These are phyloP conservation scores for Phialophora verrucosa DNA, from an alignment of 2,329 filamentous ascomycete species.

Conservation along the genomic window DNA sequence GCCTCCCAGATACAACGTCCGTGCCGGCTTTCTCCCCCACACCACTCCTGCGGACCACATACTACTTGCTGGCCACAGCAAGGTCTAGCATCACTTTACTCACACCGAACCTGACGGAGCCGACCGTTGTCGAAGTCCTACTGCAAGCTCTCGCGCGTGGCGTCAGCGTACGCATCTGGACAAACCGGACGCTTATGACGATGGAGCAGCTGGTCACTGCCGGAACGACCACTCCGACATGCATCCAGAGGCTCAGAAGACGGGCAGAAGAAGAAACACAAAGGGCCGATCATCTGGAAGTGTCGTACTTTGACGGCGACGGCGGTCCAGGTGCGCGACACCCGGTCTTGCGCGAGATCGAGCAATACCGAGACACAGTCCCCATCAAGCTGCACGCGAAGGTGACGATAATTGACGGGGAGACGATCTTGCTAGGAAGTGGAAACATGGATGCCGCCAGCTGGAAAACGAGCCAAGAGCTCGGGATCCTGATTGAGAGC, in stretches of 20 bases:
- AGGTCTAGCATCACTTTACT: slow-evolving; percentile 68
- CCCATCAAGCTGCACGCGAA: slow-evolving; percentile 73
- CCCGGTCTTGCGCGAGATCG: slow-evolving; percentile 1
- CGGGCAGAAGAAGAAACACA: slow-evolving; percentile 24
- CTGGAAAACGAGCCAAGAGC: slow-evolving; percentile 85
- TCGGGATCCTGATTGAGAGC: slow-evolving; percentile 67
- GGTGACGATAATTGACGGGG: slow-evolving; percentile 72
- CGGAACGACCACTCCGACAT: slow-evolving; percentile 72
- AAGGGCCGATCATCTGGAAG: slow-evolving; percentile 34
- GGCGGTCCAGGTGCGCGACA: slow-evolving; percentile 1
- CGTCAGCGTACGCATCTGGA: slow-evolving; percentile 70
- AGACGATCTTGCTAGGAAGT: slow-evolving; percentile 73
- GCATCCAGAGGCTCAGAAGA: slow-evolving; percentile 53
- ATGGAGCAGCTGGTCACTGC: slow-evolving; percentile 81
- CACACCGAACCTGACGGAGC: slow-evolving; percentile 77
- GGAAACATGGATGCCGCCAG: slow-evolving; percentile 85
- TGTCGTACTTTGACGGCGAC: slow-evolving; percentile 33
- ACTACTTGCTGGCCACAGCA: slow-evolving; percentile 66
- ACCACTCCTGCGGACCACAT: slow-evolving; percentile 69
- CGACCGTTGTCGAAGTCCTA: slow-evolving; percentile 67
- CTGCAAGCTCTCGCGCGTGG: slow-evolving; percentile 67
- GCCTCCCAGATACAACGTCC: slow-evolving; percentile 47
- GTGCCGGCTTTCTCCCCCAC: slow-evolving; percentile 59
- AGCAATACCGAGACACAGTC: slow-evolving; percentile 14
- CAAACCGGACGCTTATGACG: slow-evolving; percentile 73